Evolutionary conservation across 2,329 filamentous ascomycete species (phyloP).

Genomic region (Orbilia brochopaga): DNA sequence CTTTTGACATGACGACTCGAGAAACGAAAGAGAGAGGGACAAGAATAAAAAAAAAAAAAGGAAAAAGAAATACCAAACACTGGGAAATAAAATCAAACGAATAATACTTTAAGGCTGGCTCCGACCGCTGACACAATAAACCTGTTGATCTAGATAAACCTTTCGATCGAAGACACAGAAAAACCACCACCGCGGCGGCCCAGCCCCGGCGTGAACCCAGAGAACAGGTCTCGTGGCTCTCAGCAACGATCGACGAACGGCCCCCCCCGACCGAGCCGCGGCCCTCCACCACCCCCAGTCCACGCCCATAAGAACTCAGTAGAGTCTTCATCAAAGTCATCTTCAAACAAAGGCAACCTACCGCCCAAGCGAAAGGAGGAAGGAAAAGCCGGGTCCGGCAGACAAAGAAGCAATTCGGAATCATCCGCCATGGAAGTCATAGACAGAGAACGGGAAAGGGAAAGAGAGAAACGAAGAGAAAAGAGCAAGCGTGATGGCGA

Average conservation of each 20-base stretch:
- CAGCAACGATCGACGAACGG: slow-evolving; percentile 33
- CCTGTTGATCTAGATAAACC: slow-evolving; percentile 30
- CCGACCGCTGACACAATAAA: slow-evolving; percentile 1
- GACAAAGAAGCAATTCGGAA: slow-evolving; percentile 71
- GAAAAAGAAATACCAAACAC: no score
- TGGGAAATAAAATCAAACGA: neutral
- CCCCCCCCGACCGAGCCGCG: slow-evolving; percentile 33
- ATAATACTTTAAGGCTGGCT: slow-evolving; percentile 28
- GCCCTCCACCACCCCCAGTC: slow-evolving; percentile 25
- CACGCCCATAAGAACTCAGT: slow-evolving; percentile 35
- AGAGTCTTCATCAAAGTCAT: slow-evolving; percentile 15
- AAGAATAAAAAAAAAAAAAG: no score
- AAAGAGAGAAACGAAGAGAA: slow-evolving; percentile 64
- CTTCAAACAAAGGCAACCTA: slow-evolving; percentile 10
- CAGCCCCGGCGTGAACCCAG: slow-evolving; percentile 34
- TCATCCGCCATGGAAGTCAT: slow-evolving; percentile 70
- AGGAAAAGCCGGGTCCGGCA: slow-evolving; percentile 15
- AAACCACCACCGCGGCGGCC: slow-evolving; percentile 33
- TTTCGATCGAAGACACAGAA: slow-evolving; percentile 46
- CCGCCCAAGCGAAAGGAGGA: slow-evolving; percentile 27
- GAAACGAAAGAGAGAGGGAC: no score
- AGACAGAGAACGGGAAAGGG: slow-evolving; percentile 66
- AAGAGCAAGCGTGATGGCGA: slow-evolving; percentile 58
- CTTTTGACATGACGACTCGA: neutral
- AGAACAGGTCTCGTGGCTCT: slow-evolving; percentile 46